Conservation (phyloP, 2,329 filamentous ascomycete species). For the Didymella lethalis region DNA sequence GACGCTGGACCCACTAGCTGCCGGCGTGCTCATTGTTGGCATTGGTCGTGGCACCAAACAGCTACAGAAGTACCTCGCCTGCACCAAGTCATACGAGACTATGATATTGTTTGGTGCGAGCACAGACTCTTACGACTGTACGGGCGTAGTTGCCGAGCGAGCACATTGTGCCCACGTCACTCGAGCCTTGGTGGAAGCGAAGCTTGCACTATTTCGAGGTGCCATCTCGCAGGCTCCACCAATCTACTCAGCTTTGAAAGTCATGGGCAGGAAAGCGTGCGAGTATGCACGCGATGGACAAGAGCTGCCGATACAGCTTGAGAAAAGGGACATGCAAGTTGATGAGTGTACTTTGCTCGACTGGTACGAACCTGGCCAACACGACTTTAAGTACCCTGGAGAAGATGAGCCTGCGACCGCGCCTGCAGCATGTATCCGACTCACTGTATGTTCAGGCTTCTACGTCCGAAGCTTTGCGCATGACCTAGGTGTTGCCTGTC, state of each 20-base stretch:
- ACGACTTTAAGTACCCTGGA: conserved; percentile 26
- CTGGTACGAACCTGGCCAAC: conserved; percentile 34
- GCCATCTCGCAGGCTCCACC: conserved; percentile 38
- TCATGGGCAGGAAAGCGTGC: conserved; percentile 42
- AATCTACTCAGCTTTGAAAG: conserved; percentile 42
- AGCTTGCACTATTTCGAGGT: conserved; percentile 32
- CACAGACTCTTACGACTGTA: conserved; percentile 43
- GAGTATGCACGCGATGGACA: conserved; percentile 39
- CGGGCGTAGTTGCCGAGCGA: conserved; percentile 28
- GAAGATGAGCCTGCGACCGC: conserved; percentile 19
- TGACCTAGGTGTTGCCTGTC: conserved; percentile 40
- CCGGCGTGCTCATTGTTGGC: conserved; percentile 43
- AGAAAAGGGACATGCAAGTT: conserved; percentile 38
- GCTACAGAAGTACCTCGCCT: conserved; percentile 36
- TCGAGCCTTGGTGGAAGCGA: conserved; percentile 27
- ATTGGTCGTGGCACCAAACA: conserved; percentile 44
- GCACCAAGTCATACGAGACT: conserved; percentile 43
- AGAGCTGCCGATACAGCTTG: conserved; percentile 37
- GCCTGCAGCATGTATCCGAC: conserved; percentile 33
- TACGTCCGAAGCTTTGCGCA: conserved; percentile 47
- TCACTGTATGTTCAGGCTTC: conserved; percentile 43
- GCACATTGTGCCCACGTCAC: conserved; percentile 30
- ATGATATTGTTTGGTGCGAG: conserved; percentile 40
- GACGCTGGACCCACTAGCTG: conserved; percentile 42
- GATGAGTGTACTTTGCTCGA: conserved; percentile 39